Evolutionary conservation across 2,329 filamentous ascomycete genomes (phyloP).

Genomic region (Chrysosphaeria jannelii): DNA sequence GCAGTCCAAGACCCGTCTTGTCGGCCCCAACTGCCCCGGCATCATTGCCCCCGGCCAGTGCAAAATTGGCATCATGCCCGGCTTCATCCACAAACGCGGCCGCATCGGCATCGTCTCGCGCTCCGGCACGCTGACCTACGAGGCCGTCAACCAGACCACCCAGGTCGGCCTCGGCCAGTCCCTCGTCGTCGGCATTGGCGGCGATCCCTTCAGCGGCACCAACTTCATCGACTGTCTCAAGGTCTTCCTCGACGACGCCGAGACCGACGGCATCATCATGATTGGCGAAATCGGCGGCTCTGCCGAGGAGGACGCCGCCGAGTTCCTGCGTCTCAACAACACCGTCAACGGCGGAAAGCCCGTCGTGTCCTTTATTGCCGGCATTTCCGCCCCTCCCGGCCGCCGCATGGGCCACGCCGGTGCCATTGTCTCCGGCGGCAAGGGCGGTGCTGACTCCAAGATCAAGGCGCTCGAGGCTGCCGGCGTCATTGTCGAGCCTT

Average conservation of each 20-base stretch:
- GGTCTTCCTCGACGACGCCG: slow-evolving; percentile 82
- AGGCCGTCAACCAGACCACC: slow-evolving; percentile 98
- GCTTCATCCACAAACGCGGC: slow-evolving; percentile 98
- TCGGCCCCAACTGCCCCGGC: slow-evolving; percentile 93
- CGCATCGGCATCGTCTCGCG: slow-evolving; percentile 96
- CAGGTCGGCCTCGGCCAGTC: slow-evolving; percentile 91
- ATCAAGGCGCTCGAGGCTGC: slow-evolving; percentile 79
- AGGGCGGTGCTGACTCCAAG: slow-evolving; percentile 95
- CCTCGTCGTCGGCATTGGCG: slow-evolving; percentile 90
- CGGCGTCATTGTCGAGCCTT: slow-evolving; percentile 88
- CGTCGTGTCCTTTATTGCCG: slow-evolving; percentile 91
- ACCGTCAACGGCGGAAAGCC: slow-evolving; percentile 63
- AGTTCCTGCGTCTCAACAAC: slow-evolving; percentile 84
- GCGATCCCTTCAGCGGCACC: slow-evolving; percentile 94
- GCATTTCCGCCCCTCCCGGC: slow-evolving; percentile 88
- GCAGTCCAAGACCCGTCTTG: slow-evolving; percentile 85
- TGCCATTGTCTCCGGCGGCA: slow-evolving; percentile 89
- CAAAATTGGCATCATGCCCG: slow-evolving; percentile 99
- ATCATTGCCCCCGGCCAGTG: slow-evolving; percentile 89
- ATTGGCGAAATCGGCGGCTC: slow-evolving; percentile 96
- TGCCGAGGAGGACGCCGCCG: slow-evolving; percentile 91
- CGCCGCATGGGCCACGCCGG: slow-evolving; percentile 97
- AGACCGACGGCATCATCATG: slow-evolving; percentile 99
- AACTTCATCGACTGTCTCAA: slow-evolving; percentile 99
- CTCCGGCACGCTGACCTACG: slow-evolving; percentile 94